Evolutionary conservation across 805 yeast genomes (phyloP).

Genomic region (Kluyveromyces nonfermentans): DNA sequence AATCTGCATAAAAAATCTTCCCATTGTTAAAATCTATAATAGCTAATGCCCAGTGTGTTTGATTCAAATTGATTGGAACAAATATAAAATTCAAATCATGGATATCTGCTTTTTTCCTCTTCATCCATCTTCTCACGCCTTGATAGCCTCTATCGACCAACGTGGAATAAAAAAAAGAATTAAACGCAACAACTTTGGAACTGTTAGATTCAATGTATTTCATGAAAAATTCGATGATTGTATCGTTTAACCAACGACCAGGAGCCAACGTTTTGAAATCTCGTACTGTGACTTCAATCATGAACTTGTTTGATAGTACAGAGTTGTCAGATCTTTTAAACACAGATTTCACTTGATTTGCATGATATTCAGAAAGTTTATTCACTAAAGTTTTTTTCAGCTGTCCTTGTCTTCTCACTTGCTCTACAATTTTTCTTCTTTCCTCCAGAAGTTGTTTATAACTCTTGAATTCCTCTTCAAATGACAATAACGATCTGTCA

Average conservation of each 20-base stretch:
- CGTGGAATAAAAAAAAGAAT: slow-evolving; percentile 80
- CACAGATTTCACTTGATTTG: slow-evolving; percentile 18
- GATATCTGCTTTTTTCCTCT: slow-evolving; percentile 60
- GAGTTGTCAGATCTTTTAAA: slow-evolving; percentile 23
- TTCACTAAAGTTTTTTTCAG: slow-evolving; percentile 20
- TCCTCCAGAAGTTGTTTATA: slow-evolving; percentile 38
- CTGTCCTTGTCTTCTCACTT: slow-evolving; percentile 17
- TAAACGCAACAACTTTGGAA: slow-evolving; percentile 55
- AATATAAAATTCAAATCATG: slow-evolving; percentile 55
- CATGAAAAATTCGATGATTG: slow-evolving; percentile 76
- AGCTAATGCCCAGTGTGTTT: slow-evolving; percentile 89
- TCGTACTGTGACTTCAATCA: slow-evolving; percentile 50
- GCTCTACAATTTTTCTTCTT: slow-evolving; percentile 32
- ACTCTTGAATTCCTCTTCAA: slow-evolving; percentile 32
- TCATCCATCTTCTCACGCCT: slow-evolving; percentile 81
- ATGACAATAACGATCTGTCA: slow-evolving; percentile 22
- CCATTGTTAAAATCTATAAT: slow-evolving; percentile 55
- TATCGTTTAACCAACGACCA: slow-evolving; percentile 83
- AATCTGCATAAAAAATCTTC: slow-evolving; percentile 67
- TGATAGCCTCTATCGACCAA: slow-evolving; percentile 63
- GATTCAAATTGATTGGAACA: slow-evolving; percentile 76
- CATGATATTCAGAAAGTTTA: slow-evolving; percentile 15
- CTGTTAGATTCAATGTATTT: slow-evolving; percentile 26
- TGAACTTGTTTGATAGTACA: slow-evolving; percentile 24
- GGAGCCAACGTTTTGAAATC: slow-evolving; percentile 68